A percentile compares a stretch with the other conserved stretches of the same genome.
These are phyloP conservation scores for Sporothrix pallida DNA, from an alignment of 2,329 filamentous ascomycete genomes.

Conservation along the genomic window DNA sequence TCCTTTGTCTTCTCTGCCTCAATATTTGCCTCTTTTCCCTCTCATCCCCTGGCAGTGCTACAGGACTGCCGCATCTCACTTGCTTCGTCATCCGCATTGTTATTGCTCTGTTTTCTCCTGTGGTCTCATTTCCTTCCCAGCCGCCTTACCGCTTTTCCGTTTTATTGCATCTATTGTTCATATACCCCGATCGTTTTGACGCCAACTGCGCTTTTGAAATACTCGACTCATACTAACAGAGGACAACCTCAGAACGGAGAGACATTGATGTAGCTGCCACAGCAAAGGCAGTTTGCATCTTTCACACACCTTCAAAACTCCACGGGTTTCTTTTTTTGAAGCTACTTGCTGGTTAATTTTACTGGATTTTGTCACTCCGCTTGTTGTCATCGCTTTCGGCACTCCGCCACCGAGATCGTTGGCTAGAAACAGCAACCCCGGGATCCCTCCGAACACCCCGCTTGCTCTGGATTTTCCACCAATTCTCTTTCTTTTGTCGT, in stretches of 20 bases:
- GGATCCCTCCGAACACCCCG: constrained; percentile 8
- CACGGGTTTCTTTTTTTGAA: neutral
- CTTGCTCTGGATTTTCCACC: neutral
- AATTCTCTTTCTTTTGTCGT: neutral
- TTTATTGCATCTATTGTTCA: neutral
- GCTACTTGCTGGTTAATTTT: neutral
- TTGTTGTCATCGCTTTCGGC: neutral
- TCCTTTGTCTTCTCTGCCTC: neutral
- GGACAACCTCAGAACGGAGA: neutral
- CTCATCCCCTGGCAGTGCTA: neutral
- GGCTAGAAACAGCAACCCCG: constrained; percentile 6
- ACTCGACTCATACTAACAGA: neutral
- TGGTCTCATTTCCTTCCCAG: neutral
- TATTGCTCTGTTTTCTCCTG: neutral
- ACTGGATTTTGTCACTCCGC: no score
- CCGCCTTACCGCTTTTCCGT: neutral
- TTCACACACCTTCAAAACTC: neutral
- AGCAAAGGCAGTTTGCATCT: neutral
- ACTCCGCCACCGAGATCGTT: constrained; percentile 12
- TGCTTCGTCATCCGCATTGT: neutral
- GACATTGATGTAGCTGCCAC: neutral
- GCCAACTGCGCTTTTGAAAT: neutral
- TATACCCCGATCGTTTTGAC: neutral
- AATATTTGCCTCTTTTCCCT: neutral
- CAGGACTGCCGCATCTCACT: neutral